Percentiles rank a stretch among this genome's conserved stretches.
These are phyloP conservation scores for Beauveria caledonica DNA, from an alignment of 2,329 filamentous ascomycete species.

Conservation along the genomic window DNA sequence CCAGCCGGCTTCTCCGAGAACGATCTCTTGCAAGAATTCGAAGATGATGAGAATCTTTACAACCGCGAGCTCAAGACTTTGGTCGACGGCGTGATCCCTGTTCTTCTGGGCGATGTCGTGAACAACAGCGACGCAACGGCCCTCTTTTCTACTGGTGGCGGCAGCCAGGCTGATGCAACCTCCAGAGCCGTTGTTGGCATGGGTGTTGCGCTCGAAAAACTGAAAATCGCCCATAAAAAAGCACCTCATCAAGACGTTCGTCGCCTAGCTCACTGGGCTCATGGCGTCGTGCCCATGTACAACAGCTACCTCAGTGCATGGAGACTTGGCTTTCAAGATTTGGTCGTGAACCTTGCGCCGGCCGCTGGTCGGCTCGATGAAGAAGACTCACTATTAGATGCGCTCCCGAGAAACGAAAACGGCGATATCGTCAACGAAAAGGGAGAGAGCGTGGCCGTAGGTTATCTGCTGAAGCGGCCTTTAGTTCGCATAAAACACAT, in stretches of 20 bases:
- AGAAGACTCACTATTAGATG: constrained; percentile 50
- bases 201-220: constrained; percentile 79
- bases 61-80: constrained; percentile 84
- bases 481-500: constrained; percentile 83
- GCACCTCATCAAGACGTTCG: constrained; percentile 68
- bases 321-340: constrained; percentile 88
- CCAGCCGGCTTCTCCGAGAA: constrained; percentile 60
- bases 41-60: constrained; percentile 79
- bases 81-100: constrained; percentile 90
- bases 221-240: constrained; percentile 71
- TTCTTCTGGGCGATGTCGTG: constrained; percentile 77
- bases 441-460: constrained; percentile 88
- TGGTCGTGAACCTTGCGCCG: constrained; percentile 86
- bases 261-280: constrained; percentile 71
- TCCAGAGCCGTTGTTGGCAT: constrained; percentile 89
- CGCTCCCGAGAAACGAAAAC: constrained; percentile 52
- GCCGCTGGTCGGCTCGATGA: constrained; percentile 46
- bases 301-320: constrained; percentile 78
- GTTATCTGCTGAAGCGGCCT: constrained; percentile 83
- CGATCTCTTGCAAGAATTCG: constrained; percentile 72
- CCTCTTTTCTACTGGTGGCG: constrained; percentile 47
- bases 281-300: constrained; percentile 70
- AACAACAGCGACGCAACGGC: constrained; percentile 58
- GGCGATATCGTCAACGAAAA: constrained; percentile 63
- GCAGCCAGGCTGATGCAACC: constrained; percentile 50